Conservation (phyloP, 2,329 filamentous ascomycete genomes). For the Ophiosphaerella korrae region DNA sequence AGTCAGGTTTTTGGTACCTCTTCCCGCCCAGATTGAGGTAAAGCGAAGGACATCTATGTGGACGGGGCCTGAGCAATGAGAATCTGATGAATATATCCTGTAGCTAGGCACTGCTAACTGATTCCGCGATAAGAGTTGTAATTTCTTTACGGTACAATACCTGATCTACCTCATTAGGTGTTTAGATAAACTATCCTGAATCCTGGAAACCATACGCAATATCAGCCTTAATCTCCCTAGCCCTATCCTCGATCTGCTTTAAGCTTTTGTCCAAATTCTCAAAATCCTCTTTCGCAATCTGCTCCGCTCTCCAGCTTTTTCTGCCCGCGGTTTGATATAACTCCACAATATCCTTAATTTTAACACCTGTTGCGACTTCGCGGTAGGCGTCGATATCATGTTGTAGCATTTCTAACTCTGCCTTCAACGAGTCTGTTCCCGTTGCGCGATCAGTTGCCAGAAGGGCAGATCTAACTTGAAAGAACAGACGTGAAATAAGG, state of each 20-base stretch:
- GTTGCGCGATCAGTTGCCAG: conserved; percentile 11
- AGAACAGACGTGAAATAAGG: conserved; percentile 4
- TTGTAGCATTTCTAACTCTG: conserved; percentile 18
- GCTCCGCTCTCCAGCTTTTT: conserved; percentile 9
- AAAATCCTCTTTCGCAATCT: conserved; percentile 18
- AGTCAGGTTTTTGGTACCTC: conserved; percentile 11
- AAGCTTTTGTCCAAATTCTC: conserved; percentile 15
- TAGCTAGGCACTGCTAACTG: too few species aligned
- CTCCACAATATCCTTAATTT: conserved; percentile 16
- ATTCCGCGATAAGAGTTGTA: too few species aligned
- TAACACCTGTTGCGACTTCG: conserved; percentile 2
- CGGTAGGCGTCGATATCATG: conserved; percentile 14
- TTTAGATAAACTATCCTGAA: neutral
- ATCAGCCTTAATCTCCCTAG: conserved; percentile 14
- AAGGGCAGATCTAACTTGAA: conserved; percentile 6
- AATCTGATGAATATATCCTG: too few species aligned
- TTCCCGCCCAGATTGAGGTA: conserved; percentile 10
- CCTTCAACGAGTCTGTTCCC: conserved; percentile 14
- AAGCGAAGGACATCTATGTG: conserved; percentile 15
- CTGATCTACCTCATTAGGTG: neutral
- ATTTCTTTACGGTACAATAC: too few species aligned
- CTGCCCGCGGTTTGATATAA: conserved; percentile 18
- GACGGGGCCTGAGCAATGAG: conserved; percentile 25
- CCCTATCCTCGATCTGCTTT: conserved; percentile 4
- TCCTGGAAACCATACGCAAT: conserved; percentile 9